phyloP scores from a whole-genome alignment of 768 basidiomycete species.

The Punctularia strigosozonata region DNA sequence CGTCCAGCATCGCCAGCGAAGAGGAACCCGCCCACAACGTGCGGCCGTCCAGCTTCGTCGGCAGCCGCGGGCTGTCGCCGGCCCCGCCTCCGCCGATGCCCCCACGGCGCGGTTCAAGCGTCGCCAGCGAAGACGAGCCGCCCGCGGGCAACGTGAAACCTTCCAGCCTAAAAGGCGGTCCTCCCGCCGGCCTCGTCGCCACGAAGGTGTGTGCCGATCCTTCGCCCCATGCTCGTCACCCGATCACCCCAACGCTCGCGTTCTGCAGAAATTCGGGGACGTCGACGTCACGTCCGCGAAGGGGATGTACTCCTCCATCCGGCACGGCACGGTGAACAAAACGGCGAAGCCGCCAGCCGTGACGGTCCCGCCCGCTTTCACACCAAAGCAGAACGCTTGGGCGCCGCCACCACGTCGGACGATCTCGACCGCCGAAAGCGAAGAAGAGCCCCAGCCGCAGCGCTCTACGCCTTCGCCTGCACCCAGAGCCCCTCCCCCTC shows the following conservation, averaged over 20 bases:
- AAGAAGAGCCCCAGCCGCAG: constrained; percentile 1
- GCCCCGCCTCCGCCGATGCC: too few relatives aligned
- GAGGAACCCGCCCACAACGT: too few relatives aligned
- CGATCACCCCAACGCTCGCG: too few relatives aligned
- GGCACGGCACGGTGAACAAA: constrained; percentile 29
- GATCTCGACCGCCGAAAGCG: constrained; percentile 13
- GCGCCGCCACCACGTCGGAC: constrained; percentile 42
- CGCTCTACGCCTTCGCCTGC: constrained; percentile 13
- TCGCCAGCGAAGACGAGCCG: too few relatives aligned
- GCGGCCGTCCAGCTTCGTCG: too few relatives aligned
- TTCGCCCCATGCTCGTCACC: too few relatives aligned
- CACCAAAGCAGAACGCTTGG: constrained; percentile 29
- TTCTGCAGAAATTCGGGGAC: constrained; percentile 50
- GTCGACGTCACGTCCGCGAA: constrained; percentile 41
- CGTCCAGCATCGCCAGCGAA: too few relatives aligned
- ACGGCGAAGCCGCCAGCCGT: constrained; percentile 23
- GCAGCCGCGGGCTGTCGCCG: too few relatives aligned
- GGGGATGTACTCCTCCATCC: constrained; percentile 33
- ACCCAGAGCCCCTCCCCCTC: constrained; percentile 16
- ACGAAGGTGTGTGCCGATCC: constrained; percentile 13
- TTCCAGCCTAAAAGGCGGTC: too few relatives aligned
- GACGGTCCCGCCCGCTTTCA: constrained; percentile 28
- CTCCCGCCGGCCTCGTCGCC: constrained; percentile 11
- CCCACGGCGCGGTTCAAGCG: too few relatives aligned
- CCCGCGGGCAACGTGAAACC: too few relatives aligned